Evolutionary conservation across 2,329 filamentous ascomycete species (phyloP).

Genomic region (Aquanectria penicillioides): DNA sequence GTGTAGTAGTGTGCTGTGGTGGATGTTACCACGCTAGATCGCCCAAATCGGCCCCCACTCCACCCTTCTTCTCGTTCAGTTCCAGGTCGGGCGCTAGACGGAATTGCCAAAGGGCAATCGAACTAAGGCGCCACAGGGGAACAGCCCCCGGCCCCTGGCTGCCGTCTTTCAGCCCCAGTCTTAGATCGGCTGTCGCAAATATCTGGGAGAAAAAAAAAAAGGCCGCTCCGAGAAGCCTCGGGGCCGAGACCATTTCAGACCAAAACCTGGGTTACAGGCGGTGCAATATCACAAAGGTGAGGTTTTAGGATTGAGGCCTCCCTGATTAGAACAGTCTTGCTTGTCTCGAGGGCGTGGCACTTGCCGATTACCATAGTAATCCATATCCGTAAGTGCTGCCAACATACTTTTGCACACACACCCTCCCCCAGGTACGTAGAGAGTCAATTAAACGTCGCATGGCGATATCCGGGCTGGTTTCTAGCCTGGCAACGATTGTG

Average conservation of each 20-base stretch:
- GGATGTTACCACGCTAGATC: constrained; percentile 16
- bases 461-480: neutral
- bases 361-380: too few relatives aligned
- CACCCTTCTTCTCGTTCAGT: neutral
- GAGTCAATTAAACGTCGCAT: constrained; percentile 9
- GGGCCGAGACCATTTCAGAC: neutral
- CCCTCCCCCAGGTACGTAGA: neutral
- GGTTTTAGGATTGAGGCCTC: too few relatives aligned
- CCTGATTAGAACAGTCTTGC: neutral
- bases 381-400: neutral
- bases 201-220: too few relatives aligned
- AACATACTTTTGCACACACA: neutral
- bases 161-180: neutral
- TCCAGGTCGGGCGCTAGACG: constrained; percentile 17
- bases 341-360: neutral
- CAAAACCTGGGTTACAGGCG: neutral
- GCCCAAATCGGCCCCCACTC: constrained; percentile 17
- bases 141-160: too few relatives aligned
- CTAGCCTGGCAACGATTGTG: neutral
- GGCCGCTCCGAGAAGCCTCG: constrained; percentile 3
- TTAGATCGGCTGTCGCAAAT: neutral
- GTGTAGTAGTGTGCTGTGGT: constrained; percentile 5
- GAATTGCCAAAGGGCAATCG: constrained; percentile 8
- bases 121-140: neutral
- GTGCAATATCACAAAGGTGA: neutral